A percentile compares a stretch with the other conserved stretches of the same genome.
Evolutionary conservation across 176 grass and related monocot species (phyloP).

Genomic region (Oryza coarctata): DNA sequence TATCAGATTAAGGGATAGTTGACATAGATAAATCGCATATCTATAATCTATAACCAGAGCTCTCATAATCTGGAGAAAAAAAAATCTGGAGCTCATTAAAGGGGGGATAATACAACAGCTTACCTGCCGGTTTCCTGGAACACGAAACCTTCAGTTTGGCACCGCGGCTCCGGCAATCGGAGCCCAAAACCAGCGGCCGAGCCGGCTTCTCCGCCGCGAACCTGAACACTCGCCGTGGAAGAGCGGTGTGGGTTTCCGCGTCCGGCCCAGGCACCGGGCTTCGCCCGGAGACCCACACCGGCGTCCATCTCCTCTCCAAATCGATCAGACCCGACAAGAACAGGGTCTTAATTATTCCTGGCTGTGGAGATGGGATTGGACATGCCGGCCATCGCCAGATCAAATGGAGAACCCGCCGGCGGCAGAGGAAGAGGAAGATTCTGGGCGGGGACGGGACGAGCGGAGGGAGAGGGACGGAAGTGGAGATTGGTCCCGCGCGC

Average conservation of each 20-base stretch:
- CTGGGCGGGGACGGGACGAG: neutral
- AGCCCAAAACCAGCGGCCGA: neutral
- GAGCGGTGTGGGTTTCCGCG: neutral
- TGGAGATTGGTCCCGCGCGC: neutral
- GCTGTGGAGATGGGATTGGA: neutral
- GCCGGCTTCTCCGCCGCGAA: neutral
- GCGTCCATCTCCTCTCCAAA: constrained; percentile 42
- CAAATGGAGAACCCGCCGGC: neutral
- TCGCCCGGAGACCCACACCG: constrained; percentile 23
- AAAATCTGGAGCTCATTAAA: neutral
- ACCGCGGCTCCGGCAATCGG: neutral
- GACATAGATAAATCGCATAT: neutral
- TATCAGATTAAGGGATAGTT: neutral
- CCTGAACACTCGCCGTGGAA: neutral
- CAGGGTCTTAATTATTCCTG: neutral
- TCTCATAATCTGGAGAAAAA: too few relatives aligned
- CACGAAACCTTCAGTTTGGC: constrained; percentile 22
- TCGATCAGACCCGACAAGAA: neutral
- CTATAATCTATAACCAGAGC: neutral
- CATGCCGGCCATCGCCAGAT: constrained; percentile 1
- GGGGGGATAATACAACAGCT: neutral
- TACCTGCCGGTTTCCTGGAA: constrained; percentile 29
- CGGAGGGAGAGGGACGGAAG: neutral
- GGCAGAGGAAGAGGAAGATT: neutral
- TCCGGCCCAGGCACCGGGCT: constrained; percentile 19